Base-by-base conservation (phyloP, 768 basidiomycete species). In the Leccinum uliginosum region DNA sequence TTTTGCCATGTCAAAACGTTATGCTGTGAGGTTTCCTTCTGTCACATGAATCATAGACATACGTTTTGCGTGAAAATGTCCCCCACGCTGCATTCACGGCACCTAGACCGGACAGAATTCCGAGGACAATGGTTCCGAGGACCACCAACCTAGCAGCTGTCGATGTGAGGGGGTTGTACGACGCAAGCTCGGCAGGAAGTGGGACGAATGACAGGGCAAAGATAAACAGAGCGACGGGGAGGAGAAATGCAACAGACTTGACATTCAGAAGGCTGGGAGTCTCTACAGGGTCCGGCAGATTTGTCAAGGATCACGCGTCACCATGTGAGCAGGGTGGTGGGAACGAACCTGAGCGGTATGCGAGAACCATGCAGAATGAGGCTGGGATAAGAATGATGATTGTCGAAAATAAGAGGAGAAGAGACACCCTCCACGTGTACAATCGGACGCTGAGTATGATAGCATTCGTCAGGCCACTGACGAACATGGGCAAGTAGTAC, bases 91-190 rank as follows among this genome's bases (percentile, higher is more conserved):
- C 85, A 59, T 79, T 83, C 49, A 88, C 76, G 3, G 89, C 85
- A 59, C 90, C 90, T 59, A 90, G 87, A 0, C 91, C 91, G 1
- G 91, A 90, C 6, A 93, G 76, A 3, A 85, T 66, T 6, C 91
- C 91, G n/a, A 93, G 83, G 55, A 91, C 80, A 29, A 85, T 76
- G 0, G 86, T 91, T 3, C 91, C 91, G 21, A 93, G 71, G 19
- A 91, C 86, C 19, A 87, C 81, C 14, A 92, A 77, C 11, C 90
- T 81, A 3, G 86, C 75, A 2, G 85, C 74, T 1, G 80, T 75
- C 1, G 82, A 73, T 9, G 79, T 80, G 24, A 79, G 72, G 2
- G 74, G 65, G 53, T 80, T 76, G 44, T 75, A 66, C 6, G 72
- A 65, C 61, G 64, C 58, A 5, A 83, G 67, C n/a, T 76, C 78